phyloP scores from a whole-genome alignment of 1,139 yeast genomes.

The Pichia sp. region DNA sequence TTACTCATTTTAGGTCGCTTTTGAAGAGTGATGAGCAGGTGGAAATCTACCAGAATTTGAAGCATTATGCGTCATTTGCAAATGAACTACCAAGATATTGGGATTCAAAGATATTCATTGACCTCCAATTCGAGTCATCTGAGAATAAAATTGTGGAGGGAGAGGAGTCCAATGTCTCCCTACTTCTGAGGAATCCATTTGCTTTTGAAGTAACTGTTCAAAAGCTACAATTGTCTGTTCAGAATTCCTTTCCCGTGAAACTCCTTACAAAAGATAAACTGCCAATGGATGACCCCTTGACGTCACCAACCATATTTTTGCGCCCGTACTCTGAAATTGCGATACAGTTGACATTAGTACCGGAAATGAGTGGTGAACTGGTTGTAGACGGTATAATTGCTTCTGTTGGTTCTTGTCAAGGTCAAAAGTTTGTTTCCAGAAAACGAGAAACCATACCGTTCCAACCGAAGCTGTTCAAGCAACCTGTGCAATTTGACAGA shows the following conservation, averaged over 20 bases:
- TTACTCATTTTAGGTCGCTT: conserved; percentile 17
- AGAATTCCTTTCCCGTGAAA: conserved; percentile 19
- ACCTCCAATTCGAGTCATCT: conserved; percentile 23
- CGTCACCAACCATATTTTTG: conserved; percentile 13
- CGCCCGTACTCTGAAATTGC: conserved; percentile 32
- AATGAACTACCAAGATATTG: conserved; percentile 19
- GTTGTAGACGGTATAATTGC: conserved; percentile 38
- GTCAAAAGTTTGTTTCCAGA: conserved; percentile 30
- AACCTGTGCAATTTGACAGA: background rate
- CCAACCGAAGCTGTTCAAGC: conserved; percentile 4
- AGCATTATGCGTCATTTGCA: conserved; percentile 17
- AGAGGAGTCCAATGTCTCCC: conserved; percentile 45
- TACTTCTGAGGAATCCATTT: conserved; percentile 74
- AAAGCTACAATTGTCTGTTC: conserved; percentile 40
- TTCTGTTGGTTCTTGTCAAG: conserved; percentile 39
- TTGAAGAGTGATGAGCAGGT: conserved; percentile 44
- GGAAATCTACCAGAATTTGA: conserved; percentile 15
- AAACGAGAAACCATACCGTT: conserved; percentile 1
- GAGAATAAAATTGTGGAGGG: conserved; percentile 41
- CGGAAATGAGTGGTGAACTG: conserved; percentile 36
- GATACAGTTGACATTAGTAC: conserved; percentile 37
- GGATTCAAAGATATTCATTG: conserved; percentile 19
- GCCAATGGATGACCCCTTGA: background rate
- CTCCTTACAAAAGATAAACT: conserved; percentile 3
- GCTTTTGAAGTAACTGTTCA: conserved; percentile 63